Base-by-base conservation (phyloP, 164 flowering plant genomes). In the Tinospora cordifolia region DNA sequence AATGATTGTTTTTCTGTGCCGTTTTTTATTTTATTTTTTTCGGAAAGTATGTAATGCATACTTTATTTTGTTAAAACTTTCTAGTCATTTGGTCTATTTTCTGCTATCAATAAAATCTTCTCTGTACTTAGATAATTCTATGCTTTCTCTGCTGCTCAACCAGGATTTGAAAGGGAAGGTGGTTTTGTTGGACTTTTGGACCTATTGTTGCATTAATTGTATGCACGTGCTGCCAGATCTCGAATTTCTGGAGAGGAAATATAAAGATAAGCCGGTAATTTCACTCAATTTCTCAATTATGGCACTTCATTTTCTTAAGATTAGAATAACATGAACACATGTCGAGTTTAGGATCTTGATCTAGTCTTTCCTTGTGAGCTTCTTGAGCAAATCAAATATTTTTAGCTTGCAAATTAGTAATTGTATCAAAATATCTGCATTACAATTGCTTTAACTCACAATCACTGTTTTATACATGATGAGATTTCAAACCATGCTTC, bases 151-250 rank as follows among this genome's bases (percentile, higher is more conserved):
- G 22, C 21, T 74, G 30, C 30, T 30, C 72, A 27, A 49, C 44
- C 80, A 78, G 89, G 97, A 94, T 74, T 80, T 94, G 79, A 87
- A 84, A 79, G 98, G 98, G 75, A 91, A 92, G 80, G 95, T 94
- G 77, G 98, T 94, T 75, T 57, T 94, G 47, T 86, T 94, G 72
- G 98, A 94, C 74, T 94, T 94, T 76, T 94, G 97, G 98, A 94
- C 97, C 57, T 94, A 94, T 72, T 94, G 98, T 71, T 94, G 98
- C 74, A 94, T 94, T 75, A 94, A 94, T 67, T 94, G 98, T 67
- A 90, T 94, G 92, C 98, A 94, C 75, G 97, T 94, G 36, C 71
- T 94, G 75, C 98, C 98, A 34, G 98, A 94, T 82, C 90, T 94
- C 12, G 92, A 91, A 72, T 94, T 78, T 80, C 74, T 94, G 83